phyloP scores from a whole-genome alignment of 2,329 filamentous ascomycete species.

The Ophiostoma piceae region DNA sequence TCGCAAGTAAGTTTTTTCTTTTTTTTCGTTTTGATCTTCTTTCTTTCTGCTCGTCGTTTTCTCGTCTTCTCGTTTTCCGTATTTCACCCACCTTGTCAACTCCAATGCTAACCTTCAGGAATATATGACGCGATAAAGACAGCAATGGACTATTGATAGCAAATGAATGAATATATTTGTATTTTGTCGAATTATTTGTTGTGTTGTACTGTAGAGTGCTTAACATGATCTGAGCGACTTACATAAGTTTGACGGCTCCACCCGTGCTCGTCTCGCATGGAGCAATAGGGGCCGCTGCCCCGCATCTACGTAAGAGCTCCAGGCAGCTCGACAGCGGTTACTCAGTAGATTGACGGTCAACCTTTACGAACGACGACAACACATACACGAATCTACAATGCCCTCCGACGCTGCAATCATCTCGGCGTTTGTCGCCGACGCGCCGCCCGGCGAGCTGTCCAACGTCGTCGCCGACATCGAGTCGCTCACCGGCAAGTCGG shows the following conservation, averaged over 20 bases:
- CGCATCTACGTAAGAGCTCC: conserved; percentile 9
- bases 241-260: conserved; percentile 12
- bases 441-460: conserved; percentile 73
- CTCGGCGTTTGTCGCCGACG: conserved; percentile 86
- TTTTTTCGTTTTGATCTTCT: too few relatives aligned
- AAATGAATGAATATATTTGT: neutral
- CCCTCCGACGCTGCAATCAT: conserved; percentile 50
- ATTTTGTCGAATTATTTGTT: neutral
- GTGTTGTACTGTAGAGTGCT: neutral
- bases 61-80: neutral
- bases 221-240: neutral
- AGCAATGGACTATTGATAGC: conserved; percentile 47
- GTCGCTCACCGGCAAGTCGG: conserved; percentile 66
- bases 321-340: too few relatives aligned
- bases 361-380: too few relatives aligned
- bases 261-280: neutral
- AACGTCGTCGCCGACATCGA: conserved; percentile 72
- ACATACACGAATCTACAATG: neutral
- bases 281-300: conserved; percentile 15
- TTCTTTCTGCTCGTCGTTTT: neutral
- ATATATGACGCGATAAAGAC: conserved; percentile 67
- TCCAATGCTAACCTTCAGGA: conserved; percentile 41
- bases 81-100: neutral
- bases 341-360: too few relatives aligned
- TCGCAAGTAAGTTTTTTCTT: conserved; percentile 63